phyloP scores from a whole-genome alignment of 2,329 filamentous ascomycete genomes.

The Colletotrichum filicis region DNA sequence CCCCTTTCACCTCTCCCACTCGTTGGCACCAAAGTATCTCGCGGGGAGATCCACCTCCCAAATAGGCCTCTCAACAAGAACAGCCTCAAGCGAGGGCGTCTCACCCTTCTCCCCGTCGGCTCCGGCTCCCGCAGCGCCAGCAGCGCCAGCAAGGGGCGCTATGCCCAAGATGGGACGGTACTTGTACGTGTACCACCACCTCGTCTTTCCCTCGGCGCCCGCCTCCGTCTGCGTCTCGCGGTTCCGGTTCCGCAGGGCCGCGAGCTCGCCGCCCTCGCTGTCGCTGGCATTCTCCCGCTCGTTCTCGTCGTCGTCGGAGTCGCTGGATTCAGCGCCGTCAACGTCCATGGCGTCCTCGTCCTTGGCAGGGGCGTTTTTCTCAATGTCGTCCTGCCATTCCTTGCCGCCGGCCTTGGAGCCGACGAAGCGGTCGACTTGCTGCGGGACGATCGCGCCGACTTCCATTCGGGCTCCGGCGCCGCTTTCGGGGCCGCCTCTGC shows the following conservation, averaged over 20 bases:
- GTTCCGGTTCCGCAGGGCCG: constrained; percentile 45
- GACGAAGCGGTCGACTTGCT: constrained; percentile 47
- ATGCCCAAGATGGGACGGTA: constrained; percentile 92
- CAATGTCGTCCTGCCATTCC: constrained; percentile 43
- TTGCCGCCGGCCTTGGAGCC: constrained; percentile 52
- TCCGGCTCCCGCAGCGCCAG: background rate
- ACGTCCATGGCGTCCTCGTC: constrained; percentile 50
- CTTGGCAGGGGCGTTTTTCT: constrained; percentile 41
- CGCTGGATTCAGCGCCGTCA: constrained; percentile 36
- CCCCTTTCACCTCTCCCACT: constrained; percentile 52
- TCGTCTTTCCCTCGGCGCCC: constrained; percentile 41
- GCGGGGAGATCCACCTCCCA: constrained; percentile 85
- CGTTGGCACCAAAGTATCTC: constrained; percentile 71
- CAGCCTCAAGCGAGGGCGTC: constrained; percentile 74
- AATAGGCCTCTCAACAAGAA: constrained; percentile 85
- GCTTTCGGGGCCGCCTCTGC: constrained; percentile 52
- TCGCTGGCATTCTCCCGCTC: constrained; percentile 49
- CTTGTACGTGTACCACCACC: constrained; percentile 87
- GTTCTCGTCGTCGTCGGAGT: constrained; percentile 49
- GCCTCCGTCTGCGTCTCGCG: constrained; percentile 36
- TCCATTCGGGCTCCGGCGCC: constrained; percentile 67
- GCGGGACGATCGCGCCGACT: constrained; percentile 55
- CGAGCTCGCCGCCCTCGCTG: constrained; percentile 41
- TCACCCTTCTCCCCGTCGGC: constrained; percentile 38
- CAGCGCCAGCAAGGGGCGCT: constrained; percentile 52